Base-by-base conservation (phyloP, 352 stramenopile species). In the Phytophthora sansomeana region DNA sequence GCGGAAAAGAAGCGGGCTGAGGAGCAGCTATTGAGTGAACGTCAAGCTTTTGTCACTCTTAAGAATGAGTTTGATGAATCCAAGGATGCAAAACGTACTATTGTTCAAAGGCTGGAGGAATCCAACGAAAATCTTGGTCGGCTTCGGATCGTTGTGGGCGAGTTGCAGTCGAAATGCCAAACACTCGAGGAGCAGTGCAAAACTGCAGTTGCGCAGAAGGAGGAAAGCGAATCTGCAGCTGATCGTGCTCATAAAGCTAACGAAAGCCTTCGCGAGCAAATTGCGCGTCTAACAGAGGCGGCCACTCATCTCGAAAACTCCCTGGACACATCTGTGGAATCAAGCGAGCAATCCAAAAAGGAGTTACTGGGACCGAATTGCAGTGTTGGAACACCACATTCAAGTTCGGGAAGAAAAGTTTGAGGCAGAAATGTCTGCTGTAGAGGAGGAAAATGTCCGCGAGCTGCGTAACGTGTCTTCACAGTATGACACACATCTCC, bases 71-170 rank as follows among this genome's bases (percentile, higher is more conserved):
- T 76, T 38, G 80, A 90, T 30, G 78, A 87, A 4, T 52, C 56
- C 9, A 80, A 75, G 38, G 78, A 91, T 4, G 53, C 70, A 0
- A 91, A 87, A 38, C 67, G 66, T 4, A 69, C 53, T 11, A 44
- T 89, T 10, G 57, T 82, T 3, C 80, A 90, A 33, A 77, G 84
- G 9, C 58, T 92, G 4, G 80, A 89, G 72, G 84, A 92, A 63
- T 77, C 84, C 6, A 92, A 92, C 35, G 77, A 81, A 26, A 88
- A 91, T 48, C 62, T 92, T 21, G 84, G 84, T 3, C 78, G 75
- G 16, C 67, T 92, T 33, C 80, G 82, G 1, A 72, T 62, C 46
- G 67, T 92, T 33, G 76, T 91, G 16, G 78, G 80, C 26, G 69
- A 83, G 35, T 61, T 67, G 6, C 67, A 81, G 46, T 51, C 56